Base-by-base conservation (phyloP, 768 basidiomycete species). In the Gloeophyllum trabeum region DNA sequence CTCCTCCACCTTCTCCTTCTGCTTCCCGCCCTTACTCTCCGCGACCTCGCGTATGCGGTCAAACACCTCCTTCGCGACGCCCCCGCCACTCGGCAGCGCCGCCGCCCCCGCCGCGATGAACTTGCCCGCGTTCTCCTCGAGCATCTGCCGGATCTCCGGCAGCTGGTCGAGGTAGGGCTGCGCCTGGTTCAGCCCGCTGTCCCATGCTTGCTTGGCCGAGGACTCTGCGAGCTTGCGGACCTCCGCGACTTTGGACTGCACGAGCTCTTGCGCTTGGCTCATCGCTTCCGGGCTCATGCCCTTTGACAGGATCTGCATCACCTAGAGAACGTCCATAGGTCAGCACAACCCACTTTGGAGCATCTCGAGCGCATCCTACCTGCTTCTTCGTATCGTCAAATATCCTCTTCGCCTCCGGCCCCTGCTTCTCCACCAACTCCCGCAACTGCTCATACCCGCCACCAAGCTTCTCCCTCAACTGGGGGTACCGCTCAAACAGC, bases 381-480 rank as follows among this genome's bases (percentile, higher is more conserved):
- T 53, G 48, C 21, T 41, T 20, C 2, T 43, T 48, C 1, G 54
- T 48, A 20, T 62, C 61, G 6, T 55, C 50, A 13, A 51, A 50
- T n/a, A 58, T 19, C 47, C 54, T 52, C 57, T 58, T 56, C 26
- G 58, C 60, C 47, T 61, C 51, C 5, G 57, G 54, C 1, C 57
- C 57, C 10, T 49, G 46, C 35, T 49, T 40, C 43, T 57, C 43
- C 21, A 54, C 57, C 32, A 58, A 25, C 19, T 42, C 43, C 51
- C 45, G 49, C 44, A 62, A 40, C 46, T 61, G 49, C 13, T 47
- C 47, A 43, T 59, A 61, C 12, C 55, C 51, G 7, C 48, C 45
- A 1, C 60, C 60, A 12, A 63, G 49, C 46, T 54, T 52, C 45
- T 55, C 51, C 46, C 51, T 51, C 13, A 59, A 22, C 43, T 58